Base-by-base conservation (phyloP, 225 moss, liverwort and hornwort genomes). In the Lunularia cruciata region DNA sequence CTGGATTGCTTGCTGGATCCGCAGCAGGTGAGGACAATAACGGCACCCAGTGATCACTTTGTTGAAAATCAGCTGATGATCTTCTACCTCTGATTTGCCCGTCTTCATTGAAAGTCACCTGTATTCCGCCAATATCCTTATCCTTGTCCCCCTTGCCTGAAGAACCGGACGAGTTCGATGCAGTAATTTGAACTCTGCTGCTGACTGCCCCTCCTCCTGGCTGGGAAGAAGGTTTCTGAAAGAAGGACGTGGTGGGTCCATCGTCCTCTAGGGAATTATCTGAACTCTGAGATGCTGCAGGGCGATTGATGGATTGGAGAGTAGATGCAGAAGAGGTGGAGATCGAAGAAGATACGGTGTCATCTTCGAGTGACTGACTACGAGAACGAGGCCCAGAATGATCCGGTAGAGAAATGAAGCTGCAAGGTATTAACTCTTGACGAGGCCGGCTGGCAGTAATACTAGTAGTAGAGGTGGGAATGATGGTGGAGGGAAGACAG, bases 241-340 rank as follows among this genome's bases (percentile, higher is more conserved):
- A 54, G 37, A 60, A 37, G 33, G 60, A 60, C 36, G 64, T 33
- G n/a, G 76, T 47, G 36, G 65, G 12, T 15, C 59, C 67, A 19
- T 49, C 57, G n/a, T 70, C 45, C 66, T 54, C 16, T 25, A 42
- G 58, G 15, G 56, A 66, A 67, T 60, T 47, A 28, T 55, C 76
- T 32, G 62, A 57, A 57, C 64, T 45, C 11, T 57, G 70, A 23
- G 71, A 67, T 33, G 71, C 43, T 30, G 65, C 32, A 13, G 54
- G 49, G 63, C 55, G 75, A 62, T n/a, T n/a, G n/a, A n/a, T n/a
- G n/a, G 75, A 70, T 46, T 59, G 69, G 0, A 31, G 75, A 46
- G 69, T 76, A 6, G 69, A 34, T 32, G 63, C 62, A 32, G 69
- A 76, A 5, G 68, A 76, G 38, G 22, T 34, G 11, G 69, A 76